Base-by-base conservation (phyloP, 768 basidiomycete species). In the Mycena indigotica region DNA sequence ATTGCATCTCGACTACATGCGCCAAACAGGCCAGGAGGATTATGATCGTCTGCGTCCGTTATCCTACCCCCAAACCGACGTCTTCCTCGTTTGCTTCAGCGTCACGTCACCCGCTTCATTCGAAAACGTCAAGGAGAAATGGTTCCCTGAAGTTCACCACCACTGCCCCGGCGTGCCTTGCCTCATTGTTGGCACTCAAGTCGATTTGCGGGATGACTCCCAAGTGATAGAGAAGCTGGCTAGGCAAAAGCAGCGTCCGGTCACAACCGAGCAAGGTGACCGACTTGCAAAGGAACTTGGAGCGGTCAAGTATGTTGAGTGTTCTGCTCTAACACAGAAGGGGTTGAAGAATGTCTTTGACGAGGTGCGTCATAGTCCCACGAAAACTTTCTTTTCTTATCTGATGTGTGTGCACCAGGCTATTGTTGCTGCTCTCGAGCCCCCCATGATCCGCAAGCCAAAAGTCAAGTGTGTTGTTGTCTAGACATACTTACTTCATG, bases 91-190 rank as follows among this genome's bases (percentile, higher is more conserved):
- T 65, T 99, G 97, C 78, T 99, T 98, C 83, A 95, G 93, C 70
- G 97, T 99, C 66, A 98, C 96, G 39, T 95, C 92, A 10, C 97
- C 96, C 3, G 96, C 97, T 26, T 96, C 94, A 48, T 99, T 98
- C 71, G 97, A 99, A 77, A 98, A 99, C 89, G 96, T 99, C 69
- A 98, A 97, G 84, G 97, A 99, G 78, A 99, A 99, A 74, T 99
- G 97, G 97, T 97, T 98, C 84, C 97, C 97, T 4, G 97, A 99
- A 79, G 96, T 99, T 53, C 95, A 95, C 72, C 97, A 98, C 72
- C 97, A 99, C 71, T 99, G 97, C 82, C 97, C 97, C 16, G 96
- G 97, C 50, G 96, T 98, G 56, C 95, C 96, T 65, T 98, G 96
- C 84, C 86, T 99, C 69, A 98, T 99, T 69, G 96, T 99, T 56